Base-by-base conservation (phyloP, 129 eudicot genomes). In the Saussurea involucrata region DNA sequence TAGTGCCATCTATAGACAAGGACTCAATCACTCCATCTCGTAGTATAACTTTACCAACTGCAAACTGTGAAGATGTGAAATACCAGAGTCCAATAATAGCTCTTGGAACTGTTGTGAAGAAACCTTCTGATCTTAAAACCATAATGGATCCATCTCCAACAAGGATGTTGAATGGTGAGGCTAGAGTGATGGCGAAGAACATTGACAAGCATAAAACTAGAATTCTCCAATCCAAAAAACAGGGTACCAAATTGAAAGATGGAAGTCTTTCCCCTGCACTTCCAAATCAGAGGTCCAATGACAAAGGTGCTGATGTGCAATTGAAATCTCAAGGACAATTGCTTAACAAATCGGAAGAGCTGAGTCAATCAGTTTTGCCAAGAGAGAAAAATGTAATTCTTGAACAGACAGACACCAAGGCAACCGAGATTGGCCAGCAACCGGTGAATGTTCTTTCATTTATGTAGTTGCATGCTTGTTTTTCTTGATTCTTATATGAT, bases 91-190 rank as follows among this genome's bases (percentile, higher is more conserved):
- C 81, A 81, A 42, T 76, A 63, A 88, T 84, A 78, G 82, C 88
- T 81, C 80, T 88, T 73, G 91, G 81, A 80, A 64, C 87, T 34
- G 75, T 67, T 63, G 85, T 80, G 78, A 94, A 94, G 80, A 89
- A 77, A 76, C 69, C 85, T 61, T 76, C 83, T 24, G 89, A 83
- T 74, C 27, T 71, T 57, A 87, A 84, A 82, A 73, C 27, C 80
- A 0, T 70, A 13, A 20, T 60, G 34, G 83, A 83, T 66, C 79
- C 73, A 55, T 70, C 79, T 64, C 77, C 89, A 64, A 68, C 75
- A 63, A 90, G 40, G 79, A 67, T 64, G 6, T 27, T 73, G 22
- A 83, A 80, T 81, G 93, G 84, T 71, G 95, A 88, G 61, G 77
- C 71, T 79, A 70, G 29, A 72, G 24, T 68, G 69, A 63, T 77